phyloP scores from a whole-genome alignment of 805 yeast species.

The Ogataea polymorpha region DNA sequence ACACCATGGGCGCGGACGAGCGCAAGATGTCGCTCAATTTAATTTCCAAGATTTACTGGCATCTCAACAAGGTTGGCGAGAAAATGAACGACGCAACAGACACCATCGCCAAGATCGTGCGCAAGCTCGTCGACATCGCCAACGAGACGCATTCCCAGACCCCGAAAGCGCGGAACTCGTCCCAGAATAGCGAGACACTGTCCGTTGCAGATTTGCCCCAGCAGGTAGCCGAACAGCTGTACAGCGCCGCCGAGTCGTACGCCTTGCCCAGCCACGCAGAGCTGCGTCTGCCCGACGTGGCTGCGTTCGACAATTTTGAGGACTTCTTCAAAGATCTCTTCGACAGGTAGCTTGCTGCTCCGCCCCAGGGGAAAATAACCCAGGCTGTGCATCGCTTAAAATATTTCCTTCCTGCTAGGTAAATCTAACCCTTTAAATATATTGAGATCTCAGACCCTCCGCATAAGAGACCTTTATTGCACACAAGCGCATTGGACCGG shows the following conservation, averaged over 20 bases:
- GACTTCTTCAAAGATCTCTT: conserved; percentile 51
- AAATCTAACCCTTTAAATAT: not conserved
- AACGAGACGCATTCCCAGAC: conserved; percentile 24
- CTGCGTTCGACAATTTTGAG: conserved; percentile 50
- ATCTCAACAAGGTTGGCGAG: conserved; percentile 53
- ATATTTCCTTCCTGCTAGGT: not conserved
- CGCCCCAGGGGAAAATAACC: not conserved
- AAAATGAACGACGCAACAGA: conserved; percentile 57
- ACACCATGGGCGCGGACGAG: conserved; percentile 37
- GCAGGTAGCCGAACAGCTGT: not conserved
- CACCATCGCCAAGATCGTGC: conserved; percentile 54
- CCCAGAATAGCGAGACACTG: not conserved
- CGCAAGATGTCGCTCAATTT: conserved; percentile 41
- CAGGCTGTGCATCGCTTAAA: not conserved
- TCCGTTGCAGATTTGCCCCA: conserved; percentile 2
- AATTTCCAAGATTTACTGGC: conserved; percentile 57
- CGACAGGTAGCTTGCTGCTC: conserved; percentile 5
- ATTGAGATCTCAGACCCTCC: not conserved
- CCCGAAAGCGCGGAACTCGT: not conserved
- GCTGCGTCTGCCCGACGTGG: conserved; percentile 40
- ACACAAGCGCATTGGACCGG: too few relatives aligned
- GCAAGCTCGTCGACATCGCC: conserved; percentile 46
- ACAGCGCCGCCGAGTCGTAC: conserved; percentile 4
- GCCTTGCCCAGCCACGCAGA: conserved; percentile 8
- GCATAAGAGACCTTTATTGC: too few relatives aligned